phyloP scores from a whole-genome alignment of 2,329 filamentous ascomycete species.

The Parastagonospora avenae region DNA sequence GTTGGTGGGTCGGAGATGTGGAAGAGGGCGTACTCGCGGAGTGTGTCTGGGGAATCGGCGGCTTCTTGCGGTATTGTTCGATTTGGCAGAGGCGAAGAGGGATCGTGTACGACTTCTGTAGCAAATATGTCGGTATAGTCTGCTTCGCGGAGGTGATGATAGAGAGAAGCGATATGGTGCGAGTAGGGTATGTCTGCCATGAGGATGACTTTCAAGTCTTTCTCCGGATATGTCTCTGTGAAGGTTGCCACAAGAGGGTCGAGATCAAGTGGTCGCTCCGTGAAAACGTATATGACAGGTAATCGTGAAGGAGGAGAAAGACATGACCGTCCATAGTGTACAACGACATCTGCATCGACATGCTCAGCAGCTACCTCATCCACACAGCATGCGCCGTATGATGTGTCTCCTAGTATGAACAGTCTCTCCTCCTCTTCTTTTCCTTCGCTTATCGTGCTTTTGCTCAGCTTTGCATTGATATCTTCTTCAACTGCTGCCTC shows the following conservation, averaged over 20 bases:
- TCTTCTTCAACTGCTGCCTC: slow-evolving; percentile 16
- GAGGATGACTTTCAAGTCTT: slow-evolving; percentile 69
- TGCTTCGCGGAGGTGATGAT: slow-evolving; percentile 57
- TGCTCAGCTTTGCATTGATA: slow-evolving; percentile 19
- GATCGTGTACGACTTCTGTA: slow-evolving; percentile 77
- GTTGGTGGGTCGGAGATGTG: slow-evolving; percentile 82
- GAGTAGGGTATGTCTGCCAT: slow-evolving; percentile 91
- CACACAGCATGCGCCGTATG: slow-evolving; percentile 95
- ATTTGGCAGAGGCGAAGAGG: slow-evolving; percentile 82
- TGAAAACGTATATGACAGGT: slow-evolving; percentile 91
- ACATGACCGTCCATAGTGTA: slow-evolving; percentile 93
- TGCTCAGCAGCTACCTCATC: slow-evolving; percentile 97
- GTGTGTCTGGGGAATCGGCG: slow-evolving; percentile 50
- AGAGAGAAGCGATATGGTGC: slow-evolving; percentile 69
- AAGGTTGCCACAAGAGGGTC: slow-evolving; percentile 66
- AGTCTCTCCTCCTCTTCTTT: slow-evolving; percentile 55
- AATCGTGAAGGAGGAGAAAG: slow-evolving; percentile 86
- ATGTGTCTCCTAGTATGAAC: slow-evolving; percentile 92
- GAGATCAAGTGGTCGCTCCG: slow-evolving; percentile 70
- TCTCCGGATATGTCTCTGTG: slow-evolving; percentile 69
- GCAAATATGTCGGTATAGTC: slow-evolving; percentile 75
- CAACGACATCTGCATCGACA: slow-evolving; percentile 83
- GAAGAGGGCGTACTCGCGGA: slow-evolving; percentile 77
- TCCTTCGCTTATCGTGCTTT: slow-evolving; percentile 14
- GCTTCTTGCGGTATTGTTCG: slow-evolving; percentile 66